Base-by-base conservation (phyloP, 2,329 filamentous ascomycete genomes). In the Paraphaeosphaeria minitans region DNA sequence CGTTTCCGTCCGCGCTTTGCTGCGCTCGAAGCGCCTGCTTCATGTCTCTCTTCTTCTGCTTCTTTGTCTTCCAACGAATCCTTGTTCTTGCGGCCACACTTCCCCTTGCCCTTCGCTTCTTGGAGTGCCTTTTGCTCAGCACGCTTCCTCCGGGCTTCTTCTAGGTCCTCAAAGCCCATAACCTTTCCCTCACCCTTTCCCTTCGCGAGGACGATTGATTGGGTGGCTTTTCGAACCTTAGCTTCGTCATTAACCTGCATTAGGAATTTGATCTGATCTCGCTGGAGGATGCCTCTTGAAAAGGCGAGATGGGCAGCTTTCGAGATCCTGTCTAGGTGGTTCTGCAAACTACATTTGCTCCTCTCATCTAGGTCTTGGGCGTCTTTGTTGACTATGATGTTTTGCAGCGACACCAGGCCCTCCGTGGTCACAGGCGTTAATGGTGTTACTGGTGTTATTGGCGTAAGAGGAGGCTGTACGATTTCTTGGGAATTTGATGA, bases 181-280 rank as follows among this genome's bases (percentile, higher is more conserved):
- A 53, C 52, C 14, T 27, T 27, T 27, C 24, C 24, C 24, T 27
- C 24, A 27, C 24, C 24, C 6, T 27, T 27, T 27, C 24, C 24
- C 24, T 27, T 27, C 24, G 24, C 24, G 24, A 27, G 24, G 24
- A 27, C 6, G 24, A 6, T 27, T 27, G 24, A 27, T 27, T 27
- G 3, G 24, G 24, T 27, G 24, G 24, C 24, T 22, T 37, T 13
- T 51, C 60, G 60, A 50, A 55, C 55, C 59, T 70, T 71, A 42
- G 63, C 55, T 62, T 70, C 63, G 56, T 71, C 65, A 47, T 71
- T 67, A 16, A 69, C 64, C 53, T 57, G 64, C 19, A 53, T 53
- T 33, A 75, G 62, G 60, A 69, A 66, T 52, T 61, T 39, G 50
- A 65, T 70, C 51, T 63, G 58, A 42, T 74, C 62, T 45, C 66